phyloP scores from a whole-genome alignment of 495 filamentous ascomycete genomes.

The Penicillium ucsense region DNA sequence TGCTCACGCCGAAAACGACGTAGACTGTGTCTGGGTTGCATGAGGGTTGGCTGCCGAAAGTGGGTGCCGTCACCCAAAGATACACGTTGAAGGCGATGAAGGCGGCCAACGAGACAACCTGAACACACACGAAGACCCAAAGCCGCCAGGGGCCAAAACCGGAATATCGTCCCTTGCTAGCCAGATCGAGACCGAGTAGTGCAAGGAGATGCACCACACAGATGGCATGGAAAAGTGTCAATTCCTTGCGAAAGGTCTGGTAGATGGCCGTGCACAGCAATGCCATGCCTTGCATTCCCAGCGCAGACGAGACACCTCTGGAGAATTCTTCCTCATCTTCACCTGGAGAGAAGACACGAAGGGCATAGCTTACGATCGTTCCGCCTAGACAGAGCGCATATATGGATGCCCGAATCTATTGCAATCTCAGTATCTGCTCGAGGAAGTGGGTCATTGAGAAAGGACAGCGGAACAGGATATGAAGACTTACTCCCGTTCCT shows the following conservation, averaged over 20 bases:
- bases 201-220: conserved; percentile 11
- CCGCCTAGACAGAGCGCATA: conserved; percentile 12
- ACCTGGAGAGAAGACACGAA: conserved; percentile 7
- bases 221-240: conserved; percentile 13
- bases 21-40: conserved; percentile 8
- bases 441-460: too few relatives aligned
- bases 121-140: conserved; percentile 6
- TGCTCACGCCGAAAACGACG: conserved; percentile 11
- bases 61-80: conserved; percentile 9
- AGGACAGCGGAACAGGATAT: not conserved
- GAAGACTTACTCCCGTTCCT: conserved; percentile 7
- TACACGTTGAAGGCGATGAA: conserved; percentile 12
- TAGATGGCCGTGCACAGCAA: conserved; percentile 14
- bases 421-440: too few relatives aligned
- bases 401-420: conserved; percentile 9
- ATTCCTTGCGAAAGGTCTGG: conserved; percentile 8
- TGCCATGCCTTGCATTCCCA: conserved; percentile 12
- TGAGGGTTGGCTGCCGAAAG: conserved; percentile 7
- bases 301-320: conserved; percentile 8
- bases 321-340: conserved; percentile 12
- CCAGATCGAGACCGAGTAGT: conserved; percentile 6
- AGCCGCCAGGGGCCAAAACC: conserved; percentile 10
- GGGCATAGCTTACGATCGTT: conserved; percentile 8
- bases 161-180: conserved; percentile 12
- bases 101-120: conserved; percentile 6